Conservation (phyloP, 2,329 filamentous ascomycete genomes). For the Sporothrix pallida region DNA sequence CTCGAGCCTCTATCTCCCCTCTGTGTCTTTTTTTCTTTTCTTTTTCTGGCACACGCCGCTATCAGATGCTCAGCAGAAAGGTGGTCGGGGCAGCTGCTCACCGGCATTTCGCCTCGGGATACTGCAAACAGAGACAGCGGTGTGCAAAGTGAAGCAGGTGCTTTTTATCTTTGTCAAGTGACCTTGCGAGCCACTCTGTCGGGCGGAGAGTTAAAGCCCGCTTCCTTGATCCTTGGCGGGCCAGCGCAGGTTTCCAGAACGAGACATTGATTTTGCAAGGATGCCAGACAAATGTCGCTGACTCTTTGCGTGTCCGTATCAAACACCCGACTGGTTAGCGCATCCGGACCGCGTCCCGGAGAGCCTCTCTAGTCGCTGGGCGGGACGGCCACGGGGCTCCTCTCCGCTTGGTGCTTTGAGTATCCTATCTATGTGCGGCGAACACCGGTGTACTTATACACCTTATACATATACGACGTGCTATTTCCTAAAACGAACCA, state of each 20-base stretch:
- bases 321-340: too few relatives aligned
- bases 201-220: not conserved
- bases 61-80: not conserved
- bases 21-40: not conserved
- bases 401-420: not conserved
- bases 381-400: not conserved
- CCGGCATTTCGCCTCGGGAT: constrained; percentile 22
- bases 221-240: not conserved
- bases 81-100: not conserved
- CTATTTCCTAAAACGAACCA: too few relatives aligned
- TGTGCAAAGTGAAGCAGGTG: not conserved
- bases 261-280: not conserved
- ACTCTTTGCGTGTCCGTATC: not conserved
- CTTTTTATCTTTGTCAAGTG: not conserved
- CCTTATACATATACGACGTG: not conserved
- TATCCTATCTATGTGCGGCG: not conserved
- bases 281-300: not conserved
- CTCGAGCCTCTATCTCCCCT: not conserved
- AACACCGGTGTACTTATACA: not conserved
- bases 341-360: constrained; percentile 1
- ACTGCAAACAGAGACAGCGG: constrained; percentile 20
- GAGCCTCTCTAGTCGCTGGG: not conserved
- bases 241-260: not conserved
- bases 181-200: not conserved
- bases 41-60: not conserved